Evolutionary conservation across 1,284 basidiomycete species (phyloP).

Genomic region (Pseudozyma hubeiensis): DNA sequence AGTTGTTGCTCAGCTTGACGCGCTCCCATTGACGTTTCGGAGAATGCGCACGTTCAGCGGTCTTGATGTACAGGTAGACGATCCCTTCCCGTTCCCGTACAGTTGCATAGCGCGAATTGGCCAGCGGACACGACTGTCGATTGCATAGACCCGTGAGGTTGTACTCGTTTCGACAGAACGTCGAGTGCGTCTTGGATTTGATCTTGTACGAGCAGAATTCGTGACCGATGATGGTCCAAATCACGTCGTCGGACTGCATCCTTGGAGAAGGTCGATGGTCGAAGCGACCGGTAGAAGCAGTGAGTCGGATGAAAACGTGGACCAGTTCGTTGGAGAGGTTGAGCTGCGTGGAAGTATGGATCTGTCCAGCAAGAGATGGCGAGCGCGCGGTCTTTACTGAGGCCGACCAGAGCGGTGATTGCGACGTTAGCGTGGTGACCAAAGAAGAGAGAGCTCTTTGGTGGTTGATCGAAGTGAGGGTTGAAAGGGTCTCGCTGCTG

Average conservation of each 20-base stretch:
- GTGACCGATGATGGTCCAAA: conserved; percentile 67
- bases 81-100: conserved; percentile 93
- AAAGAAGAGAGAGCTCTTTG: not conserved
- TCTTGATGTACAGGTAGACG: conserved; percentile 97
- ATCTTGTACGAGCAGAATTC: conserved; percentile 68
- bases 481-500: not conserved
- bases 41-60: conserved; percentile 94
- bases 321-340: too few relatives aligned
- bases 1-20: conserved; percentile 92
- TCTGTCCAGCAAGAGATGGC: too few relatives aligned
- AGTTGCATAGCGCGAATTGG: conserved; percentile 96
- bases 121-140: conserved; percentile 93
- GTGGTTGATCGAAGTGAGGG: too few relatives aligned
- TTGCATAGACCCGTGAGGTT: conserved; percentile 98
- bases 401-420: too few relatives aligned
- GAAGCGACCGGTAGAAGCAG: not conserved
- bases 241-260: conserved; percentile 68
- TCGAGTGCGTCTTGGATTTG: conserved; percentile 70
- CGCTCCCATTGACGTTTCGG: conserved; percentile 98
- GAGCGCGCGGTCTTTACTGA: too few relatives aligned
- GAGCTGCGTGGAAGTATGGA: too few relatives aligned
- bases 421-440: too few relatives aligned
- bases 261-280: not conserved
- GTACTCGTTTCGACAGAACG: conserved; percentile 98
- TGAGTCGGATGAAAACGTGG: not conserved